phyloP scores from a whole-genome alignment of 2,329 filamentous ascomycete genomes.

The Clarireedia paspali region DNA sequence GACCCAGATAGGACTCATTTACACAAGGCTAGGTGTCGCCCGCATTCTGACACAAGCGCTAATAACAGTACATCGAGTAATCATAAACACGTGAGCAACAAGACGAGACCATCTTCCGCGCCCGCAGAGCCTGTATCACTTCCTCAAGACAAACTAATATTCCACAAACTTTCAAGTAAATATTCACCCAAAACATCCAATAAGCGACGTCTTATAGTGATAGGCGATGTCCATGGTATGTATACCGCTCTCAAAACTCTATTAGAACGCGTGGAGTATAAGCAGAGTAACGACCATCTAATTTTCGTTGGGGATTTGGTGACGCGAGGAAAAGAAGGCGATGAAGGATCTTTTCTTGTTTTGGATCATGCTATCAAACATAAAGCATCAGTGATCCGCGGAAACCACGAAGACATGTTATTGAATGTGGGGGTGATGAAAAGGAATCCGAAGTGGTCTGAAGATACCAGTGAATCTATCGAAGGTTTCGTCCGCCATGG shows the following conservation, averaged over 20 bases:
- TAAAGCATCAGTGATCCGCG: background rate
- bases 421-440: background rate
- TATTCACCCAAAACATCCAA: background rate
- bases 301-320: background rate
- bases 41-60: too few species aligned
- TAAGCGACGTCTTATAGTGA: background rate
- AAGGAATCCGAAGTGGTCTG: background rate
- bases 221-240: background rate
- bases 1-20: too few species aligned
- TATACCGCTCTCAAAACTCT: background rate
- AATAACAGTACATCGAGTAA: too few species aligned
- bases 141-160: background rate
- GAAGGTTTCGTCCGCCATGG: background rate
- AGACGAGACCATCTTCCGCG: background rate
- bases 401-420: background rate
- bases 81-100: too few species aligned
- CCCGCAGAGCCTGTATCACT: too few species aligned
- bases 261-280: background rate
- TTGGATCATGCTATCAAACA: background rate
- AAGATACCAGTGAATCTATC: background rate
- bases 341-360: background rate
- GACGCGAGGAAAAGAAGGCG: background rate
- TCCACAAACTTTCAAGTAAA: background rate
- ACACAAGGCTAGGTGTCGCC: too few species aligned
- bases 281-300: background rate